Evolutionary conservation across 805 yeast species (phyloP).

Genomic region (Sugiyamaella lignohabitans): DNA sequence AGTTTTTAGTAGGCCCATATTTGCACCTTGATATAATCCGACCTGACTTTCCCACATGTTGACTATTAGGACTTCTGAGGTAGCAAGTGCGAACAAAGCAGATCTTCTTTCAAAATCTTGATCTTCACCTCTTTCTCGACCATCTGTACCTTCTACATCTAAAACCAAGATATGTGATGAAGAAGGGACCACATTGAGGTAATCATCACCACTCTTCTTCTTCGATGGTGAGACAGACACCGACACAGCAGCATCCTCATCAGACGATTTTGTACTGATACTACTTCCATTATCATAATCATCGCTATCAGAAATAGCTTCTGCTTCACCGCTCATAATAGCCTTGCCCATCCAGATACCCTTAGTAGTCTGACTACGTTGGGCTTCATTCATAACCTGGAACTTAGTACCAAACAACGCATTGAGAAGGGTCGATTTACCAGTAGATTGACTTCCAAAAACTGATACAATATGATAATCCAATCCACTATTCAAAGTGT

Average conservation of each 20-base stretch:
- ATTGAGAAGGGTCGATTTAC: constrained; percentile 88
- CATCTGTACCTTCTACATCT: constrained; percentile 99
- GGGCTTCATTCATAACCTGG: constrained; percentile 86
- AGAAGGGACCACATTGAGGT: constrained; percentile 7
- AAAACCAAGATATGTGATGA: constrained; percentile 53
- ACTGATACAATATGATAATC: constrained; percentile 89
- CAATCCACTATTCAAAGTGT: constrained; percentile 45
- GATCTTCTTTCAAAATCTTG: constrained; percentile 97
- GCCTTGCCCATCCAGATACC: constrained; percentile 75
- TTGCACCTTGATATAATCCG: constrained; percentile 95
- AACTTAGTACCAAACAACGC: constrained; percentile 78
- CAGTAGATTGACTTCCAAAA: constrained; percentile 95
- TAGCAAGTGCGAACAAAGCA: constrained; percentile 88
- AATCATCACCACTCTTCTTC: constrained; percentile 4
- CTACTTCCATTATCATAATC: neutral
- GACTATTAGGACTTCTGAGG: constrained; percentile 82
- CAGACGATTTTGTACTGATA: too few species aligned
- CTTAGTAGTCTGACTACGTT: constrained; percentile 84
- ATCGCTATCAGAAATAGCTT: constrained; percentile 9
- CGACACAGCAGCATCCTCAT: neutral
- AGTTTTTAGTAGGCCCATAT: constrained; percentile 89
- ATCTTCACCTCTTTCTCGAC: constrained; percentile 96
- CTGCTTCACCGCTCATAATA: constrained; percentile 8
- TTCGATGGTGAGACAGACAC: constrained; percentile 2
- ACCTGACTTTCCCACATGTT: constrained; percentile 97